These are phyloP conservation scores for Glaciozyma antarctica DNA, from an alignment of 768 basidiomycete genomes.

Conservation along the genomic window DNA sequence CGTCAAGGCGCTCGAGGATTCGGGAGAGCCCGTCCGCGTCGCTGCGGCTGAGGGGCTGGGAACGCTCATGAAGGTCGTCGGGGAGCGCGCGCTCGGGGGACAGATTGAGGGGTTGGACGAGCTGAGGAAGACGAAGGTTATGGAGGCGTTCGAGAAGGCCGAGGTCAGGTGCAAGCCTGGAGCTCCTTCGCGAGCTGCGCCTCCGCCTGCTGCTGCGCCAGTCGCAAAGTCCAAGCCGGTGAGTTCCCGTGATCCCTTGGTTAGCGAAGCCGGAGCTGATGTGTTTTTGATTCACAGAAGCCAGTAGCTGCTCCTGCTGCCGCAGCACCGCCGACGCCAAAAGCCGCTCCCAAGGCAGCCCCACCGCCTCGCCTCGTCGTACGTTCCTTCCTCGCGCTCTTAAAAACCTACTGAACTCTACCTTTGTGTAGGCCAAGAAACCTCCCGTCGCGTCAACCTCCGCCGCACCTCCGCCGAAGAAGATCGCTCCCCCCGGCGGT, in stretches of 20 bases:
- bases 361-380: conserved; percentile 30
- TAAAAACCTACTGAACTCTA: background rate
- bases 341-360: conserved; percentile 1
- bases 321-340: conserved; percentile 4
- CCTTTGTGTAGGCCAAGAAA: conserved; percentile 50
- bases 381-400: background rate
- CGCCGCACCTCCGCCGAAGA: conserved; percentile 21
- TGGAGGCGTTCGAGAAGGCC: conserved; percentile 83
- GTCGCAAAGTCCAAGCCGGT: conserved; percentile 38
- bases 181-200: conserved; percentile 42
- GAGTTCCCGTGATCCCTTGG: background rate
- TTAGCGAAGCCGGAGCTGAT: background rate
- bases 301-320: background rate
- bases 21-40: conserved; percentile 75
- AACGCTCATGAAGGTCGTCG: conserved; percentile 90
- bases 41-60: conserved; percentile 85
- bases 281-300: background rate
- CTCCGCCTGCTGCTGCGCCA: conserved; percentile 38
- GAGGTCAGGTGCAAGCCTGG: conserved; percentile 71
- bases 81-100: conserved; percentile 80
- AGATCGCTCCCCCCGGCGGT: conserved; percentile 26
- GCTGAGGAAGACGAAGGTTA: conserved; percentile 80
- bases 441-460: conserved; percentile 35
- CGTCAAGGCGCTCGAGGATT: conserved; percentile 69
- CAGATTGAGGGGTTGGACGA: conserved; percentile 77